These are phyloP conservation scores for Parsonsia alboflavescens DNA, from an alignment of 257 asterid genomes.

Conservation along the genomic window DNA sequence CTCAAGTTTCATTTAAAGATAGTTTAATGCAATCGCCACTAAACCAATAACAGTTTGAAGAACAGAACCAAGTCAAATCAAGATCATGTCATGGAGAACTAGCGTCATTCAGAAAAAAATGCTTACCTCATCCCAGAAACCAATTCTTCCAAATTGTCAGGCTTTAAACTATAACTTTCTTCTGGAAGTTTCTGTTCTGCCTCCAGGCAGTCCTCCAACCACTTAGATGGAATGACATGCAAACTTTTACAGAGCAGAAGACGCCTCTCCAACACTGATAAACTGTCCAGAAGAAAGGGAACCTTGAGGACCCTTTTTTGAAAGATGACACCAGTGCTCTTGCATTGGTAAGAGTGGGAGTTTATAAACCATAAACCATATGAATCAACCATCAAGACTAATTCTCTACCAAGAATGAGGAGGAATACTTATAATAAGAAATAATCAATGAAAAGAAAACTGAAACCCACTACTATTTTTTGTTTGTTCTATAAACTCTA, in stretches of 20 bases:
- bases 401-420: not conserved
- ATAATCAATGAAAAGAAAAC: not conserved
- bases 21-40: not conserved
- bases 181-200: conserved; percentile 54
- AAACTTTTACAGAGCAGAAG: conserved; percentile 42
- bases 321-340: not conserved
- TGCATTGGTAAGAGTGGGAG: not conserved
- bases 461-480: not conserved
- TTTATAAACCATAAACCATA: not conserved
- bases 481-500: not conserved
- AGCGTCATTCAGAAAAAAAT: not conserved
- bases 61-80: not conserved
- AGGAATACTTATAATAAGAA: not conserved
- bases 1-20: not conserved
- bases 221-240: conserved; percentile 60
- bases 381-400: not conserved
- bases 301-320: not conserved
- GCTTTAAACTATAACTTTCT: conserved; percentile 61
- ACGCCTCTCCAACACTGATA: conserved; percentile 49
- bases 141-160: conserved; percentile 34
- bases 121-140: conserved; percentile 46
- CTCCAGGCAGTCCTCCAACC: conserved; percentile 77
- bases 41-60: not conserved
- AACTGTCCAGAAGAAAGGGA: conserved; percentile 40
- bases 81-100: not conserved